Evolutionary conservation across 2,329 filamentous ascomycete species (phyloP), one percentile per base, ranked within the genome.

Genomic region (Diaporthe sp.): DNA sequence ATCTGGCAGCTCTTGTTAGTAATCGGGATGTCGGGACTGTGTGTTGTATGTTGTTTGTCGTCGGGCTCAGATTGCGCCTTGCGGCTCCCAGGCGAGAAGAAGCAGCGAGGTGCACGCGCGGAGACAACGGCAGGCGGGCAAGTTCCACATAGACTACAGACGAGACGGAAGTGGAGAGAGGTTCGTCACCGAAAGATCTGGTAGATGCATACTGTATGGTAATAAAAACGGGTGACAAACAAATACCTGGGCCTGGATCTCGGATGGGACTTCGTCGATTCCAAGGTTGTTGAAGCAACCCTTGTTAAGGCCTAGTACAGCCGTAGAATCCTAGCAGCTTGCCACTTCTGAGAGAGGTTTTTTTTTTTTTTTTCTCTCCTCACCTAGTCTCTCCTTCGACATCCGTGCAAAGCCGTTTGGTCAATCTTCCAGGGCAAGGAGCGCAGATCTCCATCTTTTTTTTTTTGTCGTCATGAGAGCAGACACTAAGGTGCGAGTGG

Each of bases 271-370:
- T 39, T 55, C 12, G 47, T 42, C 49, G 15, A 70, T 70, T 70
- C 65, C 47, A 70, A 55, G 65, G 65, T 55, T 55, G 65, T 55
- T 70, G 65, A 55, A 70, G 49, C 65, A 70, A 70, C 34, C 65
- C 65, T 70, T 55, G 65, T n/a, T 42, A 25, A 25, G 65, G 47
- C 34, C 65, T 55, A 28, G 65, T 28, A 70, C 65, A 37, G 31
- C 65, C 25, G 31, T 42, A 34, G 47, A 70, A 51, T 49, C 65
- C 65, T 53, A 25, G 65, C 31, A 70, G 49, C 65, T 55, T 70
- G 49, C 15, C 17, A 28, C 47, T 55, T 31, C 13, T 17, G 22
- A 55, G 65, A 37, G 31, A 17, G n/a, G 22, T 39, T 7, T 70
- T 55, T 70, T 39, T 22, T 53, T 9, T 25, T 34, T 7, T 70